A percentile compares a stretch with the other conserved stretches of the same genome.
These are phyloP conservation scores for Eucommia ulmoides DNA, from an alignment of 257 asterid genomes.

Conservation along the genomic window DNA sequence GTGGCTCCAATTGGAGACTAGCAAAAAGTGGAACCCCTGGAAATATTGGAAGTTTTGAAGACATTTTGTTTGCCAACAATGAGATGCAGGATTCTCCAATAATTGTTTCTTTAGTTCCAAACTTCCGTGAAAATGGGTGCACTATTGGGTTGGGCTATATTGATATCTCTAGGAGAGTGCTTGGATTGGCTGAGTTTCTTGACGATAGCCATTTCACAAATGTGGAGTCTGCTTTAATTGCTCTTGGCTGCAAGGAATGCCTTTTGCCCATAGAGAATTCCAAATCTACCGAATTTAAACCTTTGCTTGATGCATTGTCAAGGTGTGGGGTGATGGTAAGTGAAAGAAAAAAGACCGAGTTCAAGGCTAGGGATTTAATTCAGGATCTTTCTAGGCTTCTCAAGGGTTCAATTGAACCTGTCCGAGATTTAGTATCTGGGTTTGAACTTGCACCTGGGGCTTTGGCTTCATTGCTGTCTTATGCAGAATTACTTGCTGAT, in stretches of 20 bases:
- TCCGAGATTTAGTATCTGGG: slow-evolving; percentile 66
- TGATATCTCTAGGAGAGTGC: slow-evolving; percentile 62
- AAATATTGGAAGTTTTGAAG: slow-evolving; percentile 83
- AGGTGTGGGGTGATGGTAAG: slow-evolving; percentile 88
- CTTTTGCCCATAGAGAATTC: slow-evolving; percentile 57
- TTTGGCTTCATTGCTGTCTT: slow-evolving; percentile 59
- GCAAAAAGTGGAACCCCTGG: slow-evolving; percentile 89
- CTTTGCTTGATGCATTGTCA: slow-evolving; percentile 65
- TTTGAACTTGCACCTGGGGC: slow-evolving; percentile 81
- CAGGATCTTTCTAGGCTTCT: slow-evolving; percentile 88
- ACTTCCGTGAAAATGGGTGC: slow-evolving; percentile 64
- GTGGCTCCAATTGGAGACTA: slow-evolving; percentile 73
- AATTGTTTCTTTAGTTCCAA: slow-evolving; percentile 52
- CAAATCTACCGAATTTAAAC: slow-evolving; percentile 53
- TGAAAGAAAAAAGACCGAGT: slow-evolving; percentile 76
- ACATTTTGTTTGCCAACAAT: slow-evolving; percentile 77
- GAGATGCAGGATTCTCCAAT: slow-evolving; percentile 95
- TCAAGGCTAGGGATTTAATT: slow-evolving; percentile 75
- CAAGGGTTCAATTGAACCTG: slow-evolving; percentile 76
- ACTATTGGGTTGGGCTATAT: slow-evolving; percentile 74
- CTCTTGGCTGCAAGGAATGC: slow-evolving; percentile 97
- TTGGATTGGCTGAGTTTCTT: slow-evolving; percentile 85
- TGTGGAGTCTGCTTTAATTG: slow-evolving; percentile 81
- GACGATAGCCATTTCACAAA: slow-evolving; percentile 94
- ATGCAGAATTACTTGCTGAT: slow-evolving; percentile 78